Base-by-base conservation (phyloP, 2,329 filamentous ascomycete species). In the Cryphonectria radicalis region DNA sequence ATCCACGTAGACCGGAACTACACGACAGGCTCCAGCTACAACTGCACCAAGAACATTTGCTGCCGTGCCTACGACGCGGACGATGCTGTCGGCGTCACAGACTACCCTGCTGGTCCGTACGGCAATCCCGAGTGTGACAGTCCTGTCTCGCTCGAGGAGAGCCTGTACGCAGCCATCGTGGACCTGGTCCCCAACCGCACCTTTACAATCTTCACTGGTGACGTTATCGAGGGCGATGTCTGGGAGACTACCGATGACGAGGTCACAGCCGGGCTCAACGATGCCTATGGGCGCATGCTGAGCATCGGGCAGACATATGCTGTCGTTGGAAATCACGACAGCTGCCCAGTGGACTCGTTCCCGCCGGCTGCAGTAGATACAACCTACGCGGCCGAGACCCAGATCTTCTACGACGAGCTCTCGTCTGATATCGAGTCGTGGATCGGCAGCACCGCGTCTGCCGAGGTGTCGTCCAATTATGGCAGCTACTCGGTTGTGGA, bases 151-250 rank as follows among this genome's bases (percentile, higher is more conserved):
- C 81, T 90, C 0, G 86, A 89, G 74, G 77, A 85, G 66, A 89
- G 86, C 79, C 85, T 89, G 85, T 84, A 88, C 73, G 80, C 82
- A 0, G 83, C 84, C 13, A 88, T 90, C 74, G 81, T 80, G 63
- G 73, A 79, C 10, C 73, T 86, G 19, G 83, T 81, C 0, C 83
- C 83, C 1, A 80, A 87, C 70, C 83, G 85, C 0, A 81, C 82
- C 1, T 88, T 90, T 72, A 80, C 83, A n/a, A 82, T 90, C 66
- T 90, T 89, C 78, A 90, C 88, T 0, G 88, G 88, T 7, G 88
- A 90, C 72, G 82, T 90, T 40, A 81, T 89, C 13, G 85, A 88
- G 70, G 86, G 88, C 70, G 83, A 81, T 2, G 76, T 86, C 65
- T 86, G 85, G 85, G 81, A 82, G 68, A 85, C 84, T 50, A 76